Evolutionary conservation across 345 rosid species (phyloP).

Genomic region (Camelina hispida): DNA sequence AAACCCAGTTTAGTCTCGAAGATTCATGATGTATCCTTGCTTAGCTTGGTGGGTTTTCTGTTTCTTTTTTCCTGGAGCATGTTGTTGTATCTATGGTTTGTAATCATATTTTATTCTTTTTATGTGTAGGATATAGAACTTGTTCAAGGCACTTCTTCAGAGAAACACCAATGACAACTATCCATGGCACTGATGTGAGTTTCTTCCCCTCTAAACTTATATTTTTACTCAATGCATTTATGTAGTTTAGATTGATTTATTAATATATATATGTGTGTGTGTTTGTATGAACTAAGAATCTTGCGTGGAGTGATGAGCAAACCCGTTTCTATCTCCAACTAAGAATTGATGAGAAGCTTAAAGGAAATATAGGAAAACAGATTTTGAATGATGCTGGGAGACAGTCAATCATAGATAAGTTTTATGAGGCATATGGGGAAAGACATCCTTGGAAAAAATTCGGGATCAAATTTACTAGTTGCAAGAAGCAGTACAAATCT

Average conservation of each 20-base stretch:
- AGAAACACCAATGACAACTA: neutral
- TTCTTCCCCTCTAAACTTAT: neutral
- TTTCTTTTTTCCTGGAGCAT: too few relatives aligned
- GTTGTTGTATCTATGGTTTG: too few relatives aligned
- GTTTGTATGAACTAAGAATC: neutral
- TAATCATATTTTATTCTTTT: too few relatives aligned
- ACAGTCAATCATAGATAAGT: neutral
- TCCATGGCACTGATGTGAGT: neutral
- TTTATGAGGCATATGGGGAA: neutral
- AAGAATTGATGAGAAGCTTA: neutral
- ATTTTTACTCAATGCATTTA: neutral
- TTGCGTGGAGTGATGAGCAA: constrained; percentile 4
- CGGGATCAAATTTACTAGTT: neutral
- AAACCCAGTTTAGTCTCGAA: too few relatives aligned
- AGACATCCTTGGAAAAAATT: neutral
- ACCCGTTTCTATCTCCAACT: neutral
- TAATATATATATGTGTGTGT: too few relatives aligned
- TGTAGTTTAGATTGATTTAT: neutral
- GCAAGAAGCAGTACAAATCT: constrained; percentile 1
- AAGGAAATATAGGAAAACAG: neutral
- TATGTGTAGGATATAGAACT: too few relatives aligned
- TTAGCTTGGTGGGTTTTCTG: too few relatives aligned
- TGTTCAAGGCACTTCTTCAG: too few relatives aligned
- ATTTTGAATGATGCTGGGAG: neutral
- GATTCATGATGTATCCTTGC: too few relatives aligned